These are phyloP conservation scores for Remersonia thermophila DNA, from an alignment of 2,329 filamentous ascomycete species.

Conservation along the genomic window DNA sequence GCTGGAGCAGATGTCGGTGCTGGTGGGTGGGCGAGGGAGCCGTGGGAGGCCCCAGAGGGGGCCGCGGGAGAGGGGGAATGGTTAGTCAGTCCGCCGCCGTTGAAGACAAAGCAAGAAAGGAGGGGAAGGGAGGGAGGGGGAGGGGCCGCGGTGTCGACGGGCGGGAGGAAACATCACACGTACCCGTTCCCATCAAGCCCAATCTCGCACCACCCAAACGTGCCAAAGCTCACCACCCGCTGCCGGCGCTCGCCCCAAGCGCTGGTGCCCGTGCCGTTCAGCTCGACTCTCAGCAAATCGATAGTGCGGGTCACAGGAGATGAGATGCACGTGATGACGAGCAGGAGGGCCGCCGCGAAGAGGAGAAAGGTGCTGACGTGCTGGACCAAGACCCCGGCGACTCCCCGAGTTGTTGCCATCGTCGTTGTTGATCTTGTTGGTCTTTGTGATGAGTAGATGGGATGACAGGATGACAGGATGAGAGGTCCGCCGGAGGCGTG, in stretches of 20 bases:
- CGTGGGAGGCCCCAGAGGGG: no score
- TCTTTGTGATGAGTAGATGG: no score
- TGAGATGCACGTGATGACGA: conserved; percentile 46
- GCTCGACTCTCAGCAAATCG: conserved; percentile 36
- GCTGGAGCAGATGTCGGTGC: conserved; percentile 35
- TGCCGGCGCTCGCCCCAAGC: no score
- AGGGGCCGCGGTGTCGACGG: no score
- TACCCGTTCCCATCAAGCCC: conserved; percentile 11
- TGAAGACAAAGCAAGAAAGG: not conserved
- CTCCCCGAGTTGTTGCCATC: no score
- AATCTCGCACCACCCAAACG: conserved; percentile 44
- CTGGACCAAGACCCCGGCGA: conserved; percentile 30
- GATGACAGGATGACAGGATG: no score
- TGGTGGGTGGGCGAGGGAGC: not conserved
- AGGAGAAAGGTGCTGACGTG: conserved; percentile 47
- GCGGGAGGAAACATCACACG: conserved; percentile 1
- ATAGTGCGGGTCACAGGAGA: conserved; percentile 45
- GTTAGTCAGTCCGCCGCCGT: not conserved
- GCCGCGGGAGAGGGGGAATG: not conserved
- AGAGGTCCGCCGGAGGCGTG: no score
- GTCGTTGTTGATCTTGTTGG: no score
- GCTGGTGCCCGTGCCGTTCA: conserved; percentile 30
- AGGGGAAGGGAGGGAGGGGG: not conserved
- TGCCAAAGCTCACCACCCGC: conserved; percentile 27
- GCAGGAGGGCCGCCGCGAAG: conserved; percentile 40